Percentiles rank a stretch among this genome's conserved stretches.
Conservation (phyloP, 1,284 basidiomycete species). For the Binderoboletus segoi region DNA sequence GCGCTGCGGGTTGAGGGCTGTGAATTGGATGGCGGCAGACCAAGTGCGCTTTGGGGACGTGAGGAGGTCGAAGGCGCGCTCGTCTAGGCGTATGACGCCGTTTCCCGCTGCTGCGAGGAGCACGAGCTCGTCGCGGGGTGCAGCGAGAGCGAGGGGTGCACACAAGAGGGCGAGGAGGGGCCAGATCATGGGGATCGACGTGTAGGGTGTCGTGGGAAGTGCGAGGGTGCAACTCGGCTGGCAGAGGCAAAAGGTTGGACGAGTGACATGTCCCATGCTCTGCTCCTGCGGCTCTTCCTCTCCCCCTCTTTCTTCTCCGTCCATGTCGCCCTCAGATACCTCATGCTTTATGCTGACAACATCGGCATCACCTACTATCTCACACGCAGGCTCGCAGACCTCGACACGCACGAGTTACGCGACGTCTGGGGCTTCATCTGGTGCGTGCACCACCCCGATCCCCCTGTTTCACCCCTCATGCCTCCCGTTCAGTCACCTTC, state of each 20-base stretch:
- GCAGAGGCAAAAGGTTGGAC: too few relatives aligned
- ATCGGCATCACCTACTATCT: slow-evolving; percentile 97
- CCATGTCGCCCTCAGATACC: slow-evolving; percentile 88
- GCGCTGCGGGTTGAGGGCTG: slow-evolving; percentile 77
- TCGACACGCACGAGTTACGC: slow-evolving; percentile 80
- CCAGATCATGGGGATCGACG: slow-evolving; percentile 40
- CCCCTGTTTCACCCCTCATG: slow-evolving; percentile 17
- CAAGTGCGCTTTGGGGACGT: slow-evolving; percentile 77
- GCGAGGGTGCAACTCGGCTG: too few relatives aligned
- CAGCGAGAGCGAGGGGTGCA: slow-evolving; percentile 47
- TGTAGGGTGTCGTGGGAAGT: slow-evolving; percentile 34
- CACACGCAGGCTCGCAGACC: slow-evolving; percentile 77
- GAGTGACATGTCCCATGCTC: slow-evolving; percentile 65
- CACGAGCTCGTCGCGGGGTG: slow-evolving; percentile 55
- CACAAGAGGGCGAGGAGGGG: slow-evolving; percentile 49
- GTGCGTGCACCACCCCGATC: slow-evolving; percentile 45
- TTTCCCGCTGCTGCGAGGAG: slow-evolving; percentile 69
- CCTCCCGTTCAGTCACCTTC: slow-evolving; percentile 75
- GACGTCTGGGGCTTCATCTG: slow-evolving; percentile 98
- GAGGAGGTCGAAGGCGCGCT: slow-evolving; percentile 75
- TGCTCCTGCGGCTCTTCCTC: slow-evolving; percentile 85
- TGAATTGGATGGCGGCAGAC: slow-evolving; percentile 82
- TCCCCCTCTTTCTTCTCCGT: slow-evolving; percentile 90
- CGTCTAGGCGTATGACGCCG: slow-evolving; percentile 81
- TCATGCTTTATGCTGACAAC: slow-evolving; percentile 87